These are phyloP conservation scores for Pseudogymnoascus sp. DNA, from an alignment of 2,329 filamentous ascomycete genomes.

Conservation along the genomic window DNA sequence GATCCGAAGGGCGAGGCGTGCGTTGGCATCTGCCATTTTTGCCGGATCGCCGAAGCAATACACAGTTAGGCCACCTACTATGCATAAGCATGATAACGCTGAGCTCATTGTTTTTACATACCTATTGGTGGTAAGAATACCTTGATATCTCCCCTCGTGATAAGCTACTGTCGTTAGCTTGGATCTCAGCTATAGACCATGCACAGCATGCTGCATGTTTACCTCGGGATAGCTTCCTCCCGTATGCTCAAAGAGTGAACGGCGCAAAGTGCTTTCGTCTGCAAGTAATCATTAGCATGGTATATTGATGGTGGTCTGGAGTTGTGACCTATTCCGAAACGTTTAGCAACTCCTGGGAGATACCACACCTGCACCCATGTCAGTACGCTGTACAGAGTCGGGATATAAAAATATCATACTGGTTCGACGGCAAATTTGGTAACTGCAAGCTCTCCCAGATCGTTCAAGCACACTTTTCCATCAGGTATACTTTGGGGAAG, in stretches of 20 bases:
- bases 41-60: constrained; percentile 95
- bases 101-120: constrained; percentile 24
- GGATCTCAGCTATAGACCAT: constrained; percentile 13
- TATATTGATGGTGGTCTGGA: neutral
- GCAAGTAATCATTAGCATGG: constrained; percentile 24
- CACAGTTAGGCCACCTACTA: constrained; percentile 71
- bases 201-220: constrained; percentile 25
- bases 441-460: constrained; percentile 72
- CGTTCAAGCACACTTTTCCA: constrained; percentile 82
- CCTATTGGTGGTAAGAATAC: constrained; percentile 90
- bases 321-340: constrained; percentile 64
- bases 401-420: constrained; percentile 44
- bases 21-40: constrained; percentile 82
- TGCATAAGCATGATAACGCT: constrained; percentile 15
- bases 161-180: constrained; percentile 43
- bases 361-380: constrained; percentile 55
- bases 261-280: constrained; percentile 77
- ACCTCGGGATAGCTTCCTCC: constrained; percentile 86
- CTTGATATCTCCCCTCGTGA: constrained; percentile 91
- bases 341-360: constrained; percentile 75
- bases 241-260: constrained; percentile 88
- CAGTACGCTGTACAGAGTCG: neutral
- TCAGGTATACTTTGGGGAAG: constrained; percentile 39
- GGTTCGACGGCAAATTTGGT: constrained; percentile 97
- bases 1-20: constrained; percentile 72